Percentiles rank a stretch among this genome's conserved stretches.
Conservation (phyloP, 2,329 filamentous ascomycete species). For the Tothia fuscella region DNA sequence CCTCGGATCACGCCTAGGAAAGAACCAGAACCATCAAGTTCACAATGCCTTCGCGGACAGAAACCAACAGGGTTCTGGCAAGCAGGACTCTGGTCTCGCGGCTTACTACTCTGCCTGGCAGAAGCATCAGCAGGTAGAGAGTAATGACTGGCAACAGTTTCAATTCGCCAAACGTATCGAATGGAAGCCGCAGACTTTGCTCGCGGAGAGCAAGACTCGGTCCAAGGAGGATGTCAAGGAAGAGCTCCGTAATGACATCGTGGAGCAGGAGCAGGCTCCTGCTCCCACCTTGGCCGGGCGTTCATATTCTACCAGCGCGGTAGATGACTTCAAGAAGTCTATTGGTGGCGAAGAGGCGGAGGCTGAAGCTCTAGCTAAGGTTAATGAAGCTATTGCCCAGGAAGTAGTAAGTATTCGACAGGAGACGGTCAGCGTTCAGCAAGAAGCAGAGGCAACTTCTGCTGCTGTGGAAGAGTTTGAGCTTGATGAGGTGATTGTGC, state of each 20-base stretch:
- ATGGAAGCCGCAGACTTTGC: constrained; percentile 53
- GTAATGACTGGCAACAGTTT: constrained; percentile 83
- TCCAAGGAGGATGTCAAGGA: constrained; percentile 24
- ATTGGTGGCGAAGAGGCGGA: constrained; percentile 35
- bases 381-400: constrained; percentile 71
- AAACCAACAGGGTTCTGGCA: constrained; percentile 16
- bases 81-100: constrained; percentile 44
- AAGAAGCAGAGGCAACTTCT: constrained; percentile 23
- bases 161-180: constrained; percentile 81
- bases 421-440: constrained; percentile 27
- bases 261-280: neutral
- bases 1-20: constrained; percentile 30
- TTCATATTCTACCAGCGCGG: constrained; percentile 41
- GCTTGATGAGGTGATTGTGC: constrained; percentile 18
- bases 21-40: constrained; percentile 42
- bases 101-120: constrained; percentile 89
- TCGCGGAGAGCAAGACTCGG: constrained; percentile 22
- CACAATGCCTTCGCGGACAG: constrained; percentile 65
- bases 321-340: constrained; percentile 49
- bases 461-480: constrained; percentile 21
- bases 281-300: constrained; percentile 28
- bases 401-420: constrained; percentile 56
- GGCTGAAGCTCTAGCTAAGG: constrained; percentile 57
- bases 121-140: constrained; percentile 58
- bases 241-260: constrained; percentile 1